These are phyloP conservation scores for Coemansia sp. DNA, from an alignment of 192 early-diverging fungal genomes.

Conservation along the genomic window DNA sequence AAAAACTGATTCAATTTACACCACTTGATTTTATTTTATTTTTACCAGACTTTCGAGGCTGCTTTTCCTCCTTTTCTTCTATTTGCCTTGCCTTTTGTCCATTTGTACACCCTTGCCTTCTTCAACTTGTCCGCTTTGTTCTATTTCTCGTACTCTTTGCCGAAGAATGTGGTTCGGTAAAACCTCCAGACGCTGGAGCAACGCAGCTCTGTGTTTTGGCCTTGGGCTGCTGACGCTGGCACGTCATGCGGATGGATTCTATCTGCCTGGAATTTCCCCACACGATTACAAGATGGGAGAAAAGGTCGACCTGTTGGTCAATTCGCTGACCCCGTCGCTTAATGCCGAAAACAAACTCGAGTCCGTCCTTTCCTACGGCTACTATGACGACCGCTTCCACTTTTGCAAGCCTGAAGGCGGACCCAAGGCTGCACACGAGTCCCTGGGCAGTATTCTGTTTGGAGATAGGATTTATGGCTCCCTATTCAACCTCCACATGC, in stretches of 20 bases:
- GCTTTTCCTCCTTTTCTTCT: background rate
- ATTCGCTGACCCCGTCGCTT: conserved; percentile 77
- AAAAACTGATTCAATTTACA: no score
- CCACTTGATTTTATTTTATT: no score
- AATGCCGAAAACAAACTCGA: conserved; percentile 62
- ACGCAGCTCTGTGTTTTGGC: conserved; percentile 18
- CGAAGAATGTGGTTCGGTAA: conserved; percentile 21
- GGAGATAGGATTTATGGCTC: conserved; percentile 91
- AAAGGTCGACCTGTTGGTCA: conserved; percentile 76
- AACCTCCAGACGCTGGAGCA: conserved; percentile 16
- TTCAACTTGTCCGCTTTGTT: background rate
- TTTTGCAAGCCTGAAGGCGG: conserved; percentile 76
- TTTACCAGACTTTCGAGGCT: no score
- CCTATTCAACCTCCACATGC: conserved; percentile 66
- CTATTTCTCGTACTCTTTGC: background rate
- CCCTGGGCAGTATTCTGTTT: conserved; percentile 90
- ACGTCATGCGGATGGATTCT: conserved; percentile 64
- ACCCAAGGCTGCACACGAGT: conserved; percentile 68
- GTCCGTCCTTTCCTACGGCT: conserved; percentile 83
- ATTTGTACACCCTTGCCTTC: conserved; percentile 1
- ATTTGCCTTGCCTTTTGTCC: conserved; percentile 2
- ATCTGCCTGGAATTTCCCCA: conserved; percentile 92
- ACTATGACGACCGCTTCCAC: conserved; percentile 83
- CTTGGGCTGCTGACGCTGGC: conserved; percentile 14
- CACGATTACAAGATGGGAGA: conserved; percentile 73